Evolutionary conservation across 2,329 filamentous ascomycete species (phyloP), one percentile per base, ranked within the genome.

Genomic region (Penicillium sp.): DNA sequence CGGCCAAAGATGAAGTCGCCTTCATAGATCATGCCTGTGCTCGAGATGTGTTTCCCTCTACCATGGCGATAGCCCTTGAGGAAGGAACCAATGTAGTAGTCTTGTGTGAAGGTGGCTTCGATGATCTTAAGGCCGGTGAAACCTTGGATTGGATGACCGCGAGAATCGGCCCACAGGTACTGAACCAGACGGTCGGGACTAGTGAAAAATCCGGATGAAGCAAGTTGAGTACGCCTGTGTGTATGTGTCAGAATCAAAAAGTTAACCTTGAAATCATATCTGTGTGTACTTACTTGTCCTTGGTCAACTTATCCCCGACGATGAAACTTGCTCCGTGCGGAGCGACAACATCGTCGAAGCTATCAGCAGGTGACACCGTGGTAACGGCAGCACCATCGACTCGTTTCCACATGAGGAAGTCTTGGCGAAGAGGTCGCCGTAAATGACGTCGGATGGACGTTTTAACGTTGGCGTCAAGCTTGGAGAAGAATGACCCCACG

Each of bases 31-130:
- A 83, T 79, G 44, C 82, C 84, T 26, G 76, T 77, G 58, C 80
- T 77, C 33, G 75, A 75, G 61, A 85, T 80, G 59, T 79, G 76
- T 26, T 77, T 80, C 49, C 83, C 82, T 22, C 76, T 71, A 45
- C 84, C 84, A 63, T 86, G 83, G 55, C 75, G 78, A 48, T 76
- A 75, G 25, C 77, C 77, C 48, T 77, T 79, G 16, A 76, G 72
- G 50, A 82, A 75, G 5, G 78, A 74, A 50, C 84, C 84, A 47
- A 77, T 78, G 71, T 84, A 86, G 68, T 79, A 83, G 49, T 84
- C 79, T 2, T 77, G 77, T 7, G 78, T 81, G 60, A 84, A 83
- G 50, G 80, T 79, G 59, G 74, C 71, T 49, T 82, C 80, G 52
- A 81, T 70, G 3, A 78, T 83, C 61, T 78, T 79, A 49, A 70